Percentiles rank a stretch among this genome's conserved stretches.
phyloP scores from a whole-genome alignment of 805 yeast genomes.

The Wickerhamiella domercqiae region DNA sequence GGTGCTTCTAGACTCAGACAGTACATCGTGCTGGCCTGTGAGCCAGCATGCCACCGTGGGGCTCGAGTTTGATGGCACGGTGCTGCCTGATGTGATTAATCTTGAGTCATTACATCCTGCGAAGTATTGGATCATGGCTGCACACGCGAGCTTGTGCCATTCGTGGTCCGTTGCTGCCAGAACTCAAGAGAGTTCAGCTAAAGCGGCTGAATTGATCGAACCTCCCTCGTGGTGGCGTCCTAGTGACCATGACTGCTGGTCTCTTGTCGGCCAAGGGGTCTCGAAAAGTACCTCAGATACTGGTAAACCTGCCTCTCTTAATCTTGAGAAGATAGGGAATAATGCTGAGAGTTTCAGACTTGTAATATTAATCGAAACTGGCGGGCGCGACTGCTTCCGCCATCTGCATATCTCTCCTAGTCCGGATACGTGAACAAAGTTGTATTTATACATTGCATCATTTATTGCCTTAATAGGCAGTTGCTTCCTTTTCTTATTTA shows the following conservation, averaged over 20 bases:
- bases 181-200: too few species aligned
- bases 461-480: too few species aligned
- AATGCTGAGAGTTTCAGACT: too few species aligned
- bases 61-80: conserved; percentile 3
- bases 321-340: background rate
- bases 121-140: background rate
- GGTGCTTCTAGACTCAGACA: background rate
- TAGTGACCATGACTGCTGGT: background rate
- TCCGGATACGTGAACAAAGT: too few species aligned
- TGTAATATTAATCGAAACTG: background rate
- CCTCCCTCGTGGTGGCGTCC: background rate
- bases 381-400: background rate
- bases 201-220: too few species aligned
- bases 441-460: too few species aligned
- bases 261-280: background rate
- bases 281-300: background rate
- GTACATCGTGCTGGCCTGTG: conserved; percentile 9
- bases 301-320: background rate
- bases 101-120: background rate
- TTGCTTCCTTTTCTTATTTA: too few species aligned
- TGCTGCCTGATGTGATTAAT: background rate
- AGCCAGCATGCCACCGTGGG: conserved; percentile 4
- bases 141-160: too few species aligned
- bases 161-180: too few species aligned
- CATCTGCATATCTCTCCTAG: background rate